A percentile compares a stretch with the other conserved stretches of the same genome.
phyloP scores from a whole-genome alignment of 2,329 filamentous ascomycete species.

The Rugonectria rugulosa region DNA sequence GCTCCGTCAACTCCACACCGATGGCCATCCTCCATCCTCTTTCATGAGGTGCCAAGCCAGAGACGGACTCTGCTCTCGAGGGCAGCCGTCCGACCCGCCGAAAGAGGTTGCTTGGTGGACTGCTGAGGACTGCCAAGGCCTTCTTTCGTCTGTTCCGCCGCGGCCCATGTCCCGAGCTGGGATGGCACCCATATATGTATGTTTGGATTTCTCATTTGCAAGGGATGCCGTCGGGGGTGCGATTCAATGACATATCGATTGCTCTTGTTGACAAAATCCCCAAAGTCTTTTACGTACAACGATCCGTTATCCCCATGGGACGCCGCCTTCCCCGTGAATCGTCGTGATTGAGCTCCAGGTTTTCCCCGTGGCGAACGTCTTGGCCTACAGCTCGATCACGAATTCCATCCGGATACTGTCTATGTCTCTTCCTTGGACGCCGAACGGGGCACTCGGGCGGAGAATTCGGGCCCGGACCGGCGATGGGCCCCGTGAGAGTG shows the following conservation, averaged over 20 bases:
- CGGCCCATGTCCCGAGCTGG: too few species aligned
- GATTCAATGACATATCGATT: slow-evolving; percentile 9
- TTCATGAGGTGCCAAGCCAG: slow-evolving; percentile 7
- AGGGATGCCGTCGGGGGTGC: neutral
- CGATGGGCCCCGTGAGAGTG: slow-evolving; percentile 10
- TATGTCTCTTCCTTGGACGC: too few species aligned
- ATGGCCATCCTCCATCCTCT: neutral
- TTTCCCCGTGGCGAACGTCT: slow-evolving; percentile 17
- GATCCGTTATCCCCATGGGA: slow-evolving; percentile 35
- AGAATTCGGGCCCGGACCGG: slow-evolving; percentile 14
- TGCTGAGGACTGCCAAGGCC: too few species aligned
- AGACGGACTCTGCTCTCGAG: neutral
- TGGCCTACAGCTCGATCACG: neutral
- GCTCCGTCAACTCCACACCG: slow-evolving; percentile 11
- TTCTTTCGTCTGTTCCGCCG: too few species aligned
- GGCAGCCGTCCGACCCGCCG: slow-evolving; percentile 24
- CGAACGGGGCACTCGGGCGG: too few species aligned
- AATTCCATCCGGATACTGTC: neutral
- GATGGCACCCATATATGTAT: neutral
- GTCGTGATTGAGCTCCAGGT: slow-evolving; percentile 31
- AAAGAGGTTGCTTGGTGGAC: neutral
- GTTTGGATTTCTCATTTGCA: neutral
- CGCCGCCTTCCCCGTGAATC: slow-evolving; percentile 23
- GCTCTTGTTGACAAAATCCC: slow-evolving; percentile 1
- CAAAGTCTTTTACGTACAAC: slow-evolving; percentile 35